phyloP scores from a whole-genome alignment of 805 yeast species.

The Kodamaea sagamina region DNA sequence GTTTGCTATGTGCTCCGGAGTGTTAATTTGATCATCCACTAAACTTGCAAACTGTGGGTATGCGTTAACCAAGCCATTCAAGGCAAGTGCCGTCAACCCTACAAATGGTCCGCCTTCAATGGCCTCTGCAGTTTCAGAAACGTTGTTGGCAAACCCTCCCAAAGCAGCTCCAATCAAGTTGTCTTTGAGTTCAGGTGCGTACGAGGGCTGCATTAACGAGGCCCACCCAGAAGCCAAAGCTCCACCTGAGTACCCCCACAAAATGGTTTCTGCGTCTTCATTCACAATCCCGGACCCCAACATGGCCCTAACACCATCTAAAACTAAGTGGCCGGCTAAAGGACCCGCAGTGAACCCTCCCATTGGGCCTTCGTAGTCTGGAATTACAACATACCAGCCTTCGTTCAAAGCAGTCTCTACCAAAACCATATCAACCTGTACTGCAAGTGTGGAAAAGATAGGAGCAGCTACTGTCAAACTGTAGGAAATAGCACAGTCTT shows the following conservation, averaged over 20 bases:
- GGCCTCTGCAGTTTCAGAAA: slow-evolving; percentile 28
- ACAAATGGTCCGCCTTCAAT: slow-evolving; percentile 30
- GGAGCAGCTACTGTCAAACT: slow-evolving; percentile 19
- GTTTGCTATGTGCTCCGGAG: background rate
- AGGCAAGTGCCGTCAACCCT: slow-evolving; percentile 32
- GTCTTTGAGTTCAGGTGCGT: slow-evolving; percentile 34
- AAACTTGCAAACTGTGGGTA: slow-evolving; percentile 27
- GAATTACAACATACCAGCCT: slow-evolving; percentile 37
- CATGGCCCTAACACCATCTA: slow-evolving; percentile 34
- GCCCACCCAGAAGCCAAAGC: slow-evolving; percentile 43
- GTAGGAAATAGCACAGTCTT: slow-evolving; percentile 33
- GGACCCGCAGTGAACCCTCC: slow-evolving; percentile 34
- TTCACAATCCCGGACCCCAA: slow-evolving; percentile 21
- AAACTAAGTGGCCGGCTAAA: slow-evolving; percentile 31
- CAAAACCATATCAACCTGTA: slow-evolving; percentile 20
- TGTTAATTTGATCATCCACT: slow-evolving; percentile 10
- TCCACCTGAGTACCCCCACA: slow-evolving; percentile 46
- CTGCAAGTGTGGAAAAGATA: slow-evolving; percentile 13
- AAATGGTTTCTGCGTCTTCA: slow-evolving; percentile 20
- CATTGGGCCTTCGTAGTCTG: slow-evolving; percentile 39
- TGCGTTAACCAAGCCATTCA: slow-evolving; percentile 34
- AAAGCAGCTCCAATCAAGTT: slow-evolving; percentile 34
- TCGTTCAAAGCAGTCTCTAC: slow-evolving; percentile 19
- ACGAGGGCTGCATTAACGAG: slow-evolving; percentile 34
- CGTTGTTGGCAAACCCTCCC: slow-evolving; percentile 39